Evolutionary conservation across 345 rosid genomes (phyloP), one percentile per base, ranked within the genome.

Genomic region (Gossypium stocksii): DNA sequence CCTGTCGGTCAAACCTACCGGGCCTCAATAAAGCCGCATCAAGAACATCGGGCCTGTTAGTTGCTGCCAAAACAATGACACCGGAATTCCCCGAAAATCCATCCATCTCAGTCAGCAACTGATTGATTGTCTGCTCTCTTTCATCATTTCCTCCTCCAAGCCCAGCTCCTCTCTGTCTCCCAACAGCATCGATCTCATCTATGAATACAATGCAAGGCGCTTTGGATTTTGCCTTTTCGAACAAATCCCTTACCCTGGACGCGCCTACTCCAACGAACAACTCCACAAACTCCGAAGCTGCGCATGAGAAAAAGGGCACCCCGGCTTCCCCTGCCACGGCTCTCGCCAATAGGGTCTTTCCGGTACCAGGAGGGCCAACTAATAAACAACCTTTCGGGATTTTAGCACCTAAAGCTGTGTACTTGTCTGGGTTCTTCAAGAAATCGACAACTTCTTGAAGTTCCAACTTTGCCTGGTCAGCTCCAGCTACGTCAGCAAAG

Each of bases 141-240:
- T 94, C 97, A 74, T 94, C 97, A 74, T 91, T 91, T 68, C 97
- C 98, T 59, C 97, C 98, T 67, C 97, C 97, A 64, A 89, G 85
- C 15, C 97, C 98, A 13, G 97, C 96, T 76, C 98, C 98, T 80
- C 98, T 89, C 82, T 94, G 96, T 80, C 98, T 85, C 54, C 94
- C 95, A 17, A 92, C 98, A 3, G 91, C 98, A 68, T 88, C 97
- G 81, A 94, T 94, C 78, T 94, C 98, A 84, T 94, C 97, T 5
- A 90, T 90, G 49, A 94, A 90, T 60, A 86, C 98, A 78, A 88
- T 87, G 74, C 90, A 89, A 2, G 97, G 96, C 0, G 97, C 97
- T 73, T 89, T 94, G 1, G 92, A 78, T 68, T 94, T 90, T 0
- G 94, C 98, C 82, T 92, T 90, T 77, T 92, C 93, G 2, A 94